Percentiles rank a stretch among this genome's conserved stretches.
phyloP scores from a whole-genome alignment of 768 basidiomycete species.

The Tricholomella constricta region DNA sequence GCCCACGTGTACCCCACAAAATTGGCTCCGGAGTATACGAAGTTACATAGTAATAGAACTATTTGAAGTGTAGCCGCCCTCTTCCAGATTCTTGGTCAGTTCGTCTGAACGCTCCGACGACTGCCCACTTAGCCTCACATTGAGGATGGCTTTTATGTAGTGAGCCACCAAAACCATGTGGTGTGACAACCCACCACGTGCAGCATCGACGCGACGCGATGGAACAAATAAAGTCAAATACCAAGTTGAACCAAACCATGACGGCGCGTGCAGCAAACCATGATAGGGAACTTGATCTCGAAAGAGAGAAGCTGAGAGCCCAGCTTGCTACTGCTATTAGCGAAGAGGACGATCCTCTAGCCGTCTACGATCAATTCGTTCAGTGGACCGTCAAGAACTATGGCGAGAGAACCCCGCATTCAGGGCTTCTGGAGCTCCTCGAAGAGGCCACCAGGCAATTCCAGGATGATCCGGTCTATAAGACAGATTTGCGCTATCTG shows the following conservation, averaged over 20 bases:
- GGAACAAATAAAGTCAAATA: constrained; percentile 14
- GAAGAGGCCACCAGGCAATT: constrained; percentile 85
- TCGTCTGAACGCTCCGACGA: too few species aligned
- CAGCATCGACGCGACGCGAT: constrained; percentile 19
- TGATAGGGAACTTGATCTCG: constrained; percentile 25
- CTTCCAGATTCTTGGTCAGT: too few species aligned
- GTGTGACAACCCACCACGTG: constrained; percentile 15
- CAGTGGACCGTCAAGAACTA: constrained; percentile 89
- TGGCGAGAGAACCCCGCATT: constrained; percentile 62
- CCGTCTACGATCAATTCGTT: constrained; percentile 83
- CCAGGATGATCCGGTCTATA: constrained; percentile 80
- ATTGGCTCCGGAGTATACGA: too few species aligned
- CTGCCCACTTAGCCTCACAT: too few species aligned
- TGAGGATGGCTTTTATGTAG: too few species aligned
- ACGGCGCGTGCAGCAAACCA: constrained; percentile 20
- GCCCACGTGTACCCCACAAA: neutral
- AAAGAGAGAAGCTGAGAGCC: constrained; percentile 38
- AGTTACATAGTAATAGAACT: too few species aligned
- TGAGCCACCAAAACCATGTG: too few species aligned
- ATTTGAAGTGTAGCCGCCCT: too few species aligned
- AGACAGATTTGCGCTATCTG: constrained; percentile 86
- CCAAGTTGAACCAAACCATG: constrained; percentile 17
- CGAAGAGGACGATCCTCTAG: constrained; percentile 86
- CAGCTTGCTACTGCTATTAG: constrained; percentile 53
- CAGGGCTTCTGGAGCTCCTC: constrained; percentile 78